Base-by-base conservation (phyloP, 306 rosid species). In the Gastrolobium villosum region DNA sequence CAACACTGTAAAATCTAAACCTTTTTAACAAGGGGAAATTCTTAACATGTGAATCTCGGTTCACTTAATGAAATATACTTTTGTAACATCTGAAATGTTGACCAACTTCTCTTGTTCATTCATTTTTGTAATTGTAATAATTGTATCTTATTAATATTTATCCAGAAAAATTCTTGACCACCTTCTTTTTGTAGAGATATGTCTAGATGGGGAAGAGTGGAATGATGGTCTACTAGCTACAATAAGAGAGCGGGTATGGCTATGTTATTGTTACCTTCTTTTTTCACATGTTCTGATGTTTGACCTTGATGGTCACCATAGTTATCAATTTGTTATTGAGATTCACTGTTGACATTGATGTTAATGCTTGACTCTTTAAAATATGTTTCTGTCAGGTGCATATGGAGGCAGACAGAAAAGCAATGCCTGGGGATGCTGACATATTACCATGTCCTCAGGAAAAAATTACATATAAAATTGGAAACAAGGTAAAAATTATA, bases 191-290 rank as follows among this genome's bases (percentile, higher is more conserved):
- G 77, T 71, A 93, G 99, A 91, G 88, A 79, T 84, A 63, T 64
- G 28, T 81, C 84, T 95, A 71, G 94, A 88, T 26, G 97, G 90
- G 34, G 97, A 93, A 75, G 86, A 89, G 35, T 91, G 98, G 99
- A 95, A 93, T 86, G 98, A 95, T 87, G 99, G 97, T 56, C 88
- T 91, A 53, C 82, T 95, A 49, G 98, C 97, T 70, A 95, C 98
- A 79, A 79, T 95, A 77, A 86, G 98, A 89, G 98, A 95, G 86
- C 89, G 85, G 92, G 98, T 93, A 88, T 70, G 86, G 39, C 78
- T 63, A 30, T 66, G 79, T 84, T 59, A 35, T 54, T 66, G 68
- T 56, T 20, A 41, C 52, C 14, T 46, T 60, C 41, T 63, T 81
- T 83, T 83, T 57, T 65, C 57, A 5, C 60, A 30, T 72, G 64